Percentiles rank a stretch among this genome's conserved stretches.
Evolutionary conservation across 371 early-diverging fungal genomes (phyloP).

Genomic region (Synchytrium microbalum): DNA sequence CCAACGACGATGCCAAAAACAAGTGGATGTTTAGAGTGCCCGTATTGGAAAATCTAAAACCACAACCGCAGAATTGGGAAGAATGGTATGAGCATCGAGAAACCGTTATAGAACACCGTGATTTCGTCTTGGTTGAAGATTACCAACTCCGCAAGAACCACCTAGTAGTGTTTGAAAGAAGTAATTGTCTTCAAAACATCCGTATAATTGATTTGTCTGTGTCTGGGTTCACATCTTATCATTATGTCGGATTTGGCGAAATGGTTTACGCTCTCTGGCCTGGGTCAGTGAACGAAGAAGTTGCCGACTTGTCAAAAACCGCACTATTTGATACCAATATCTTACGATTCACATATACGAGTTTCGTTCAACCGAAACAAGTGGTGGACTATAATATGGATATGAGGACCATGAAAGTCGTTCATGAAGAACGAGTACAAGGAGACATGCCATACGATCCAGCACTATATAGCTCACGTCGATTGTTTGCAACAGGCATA

Average conservation of each 20-base stretch:
- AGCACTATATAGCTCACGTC: slow-evolving; percentile 21
- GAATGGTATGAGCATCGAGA: slow-evolving; percentile 22
- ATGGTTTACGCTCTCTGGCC: slow-evolving; percentile 43
- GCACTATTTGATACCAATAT: slow-evolving; percentile 20
- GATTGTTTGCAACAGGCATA: slow-evolving; percentile 27
- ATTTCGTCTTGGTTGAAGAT: slow-evolving; percentile 48
- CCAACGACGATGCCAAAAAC: slow-evolving; percentile 45
- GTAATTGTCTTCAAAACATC: slow-evolving; percentile 51
- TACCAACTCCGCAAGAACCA: slow-evolving; percentile 42
- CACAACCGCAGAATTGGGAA: slow-evolving; percentile 4
- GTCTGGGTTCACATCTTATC: slow-evolving; percentile 38
- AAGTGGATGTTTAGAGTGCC: slow-evolving; percentile 51
- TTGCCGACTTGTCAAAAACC: slow-evolving; percentile 33
- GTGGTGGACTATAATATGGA: slow-evolving; percentile 18
- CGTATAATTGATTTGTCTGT: slow-evolving; percentile 35
- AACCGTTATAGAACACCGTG: slow-evolving; percentile 44
- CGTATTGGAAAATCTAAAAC: slow-evolving; percentile 16
- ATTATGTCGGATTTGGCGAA: slow-evolving; percentile 54
- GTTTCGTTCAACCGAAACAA: slow-evolving; percentile 23
- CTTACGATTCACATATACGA: slow-evolving; percentile 24
- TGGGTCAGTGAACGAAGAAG: slow-evolving; percentile 38
- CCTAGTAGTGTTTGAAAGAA: slow-evolving; percentile 50
- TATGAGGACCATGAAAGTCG: slow-evolving; percentile 25
- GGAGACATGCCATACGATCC: slow-evolving; percentile 25
- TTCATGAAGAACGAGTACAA: slow-evolving; percentile 30